Evolutionary conservation across 1,139 yeast genomes (phyloP).

Genomic region (Lodderomyces orthopsilosis): DNA sequence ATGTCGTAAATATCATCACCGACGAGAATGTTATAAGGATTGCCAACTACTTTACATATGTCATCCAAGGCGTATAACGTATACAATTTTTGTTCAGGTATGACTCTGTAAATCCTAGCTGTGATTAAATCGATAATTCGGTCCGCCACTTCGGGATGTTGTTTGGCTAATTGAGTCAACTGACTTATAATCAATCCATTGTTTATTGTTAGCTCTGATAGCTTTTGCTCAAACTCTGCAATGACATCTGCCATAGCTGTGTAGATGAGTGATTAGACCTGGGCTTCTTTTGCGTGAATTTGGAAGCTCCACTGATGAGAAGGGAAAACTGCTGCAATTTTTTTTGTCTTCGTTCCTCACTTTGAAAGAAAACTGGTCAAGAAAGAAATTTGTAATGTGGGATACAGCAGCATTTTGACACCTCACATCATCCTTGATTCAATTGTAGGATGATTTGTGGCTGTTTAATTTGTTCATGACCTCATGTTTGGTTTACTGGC

Average conservation of each 20-base stretch:
- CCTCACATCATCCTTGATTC: too few relatives aligned
- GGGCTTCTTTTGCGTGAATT: too few relatives aligned
- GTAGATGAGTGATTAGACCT: background rate
- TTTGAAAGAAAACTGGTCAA: too few relatives aligned
- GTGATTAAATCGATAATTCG: constrained; percentile 75
- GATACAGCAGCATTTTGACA: too few relatives aligned
- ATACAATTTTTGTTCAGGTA: constrained; percentile 81
- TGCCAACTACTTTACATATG: constrained; percentile 87
- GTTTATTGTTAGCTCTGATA: constrained; percentile 79
- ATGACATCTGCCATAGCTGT: constrained; percentile 20
- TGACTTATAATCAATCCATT: constrained; percentile 87
- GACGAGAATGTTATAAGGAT: constrained; percentile 77
- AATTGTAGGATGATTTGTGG: too few relatives aligned
- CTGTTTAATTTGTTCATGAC: too few relatives aligned
- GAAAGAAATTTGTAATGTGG: too few relatives aligned
- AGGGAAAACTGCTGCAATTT: background rate
- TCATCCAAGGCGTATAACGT: constrained; percentile 86
- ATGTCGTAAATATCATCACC: constrained; percentile 64
- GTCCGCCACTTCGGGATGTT: constrained; percentile 71
- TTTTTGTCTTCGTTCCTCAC: background rate
- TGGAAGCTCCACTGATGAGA: background rate
- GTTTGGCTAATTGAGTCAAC: constrained; percentile 85
- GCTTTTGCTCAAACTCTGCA: constrained; percentile 62
- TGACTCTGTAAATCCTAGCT: constrained; percentile 47
- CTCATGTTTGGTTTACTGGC: too few relatives aligned